A percentile compares a stretch with the other conserved stretches of the same genome.
Evolutionary conservation across 2,329 filamentous ascomycete species (phyloP).

Genomic region (Sporothrix luriei): DNA sequence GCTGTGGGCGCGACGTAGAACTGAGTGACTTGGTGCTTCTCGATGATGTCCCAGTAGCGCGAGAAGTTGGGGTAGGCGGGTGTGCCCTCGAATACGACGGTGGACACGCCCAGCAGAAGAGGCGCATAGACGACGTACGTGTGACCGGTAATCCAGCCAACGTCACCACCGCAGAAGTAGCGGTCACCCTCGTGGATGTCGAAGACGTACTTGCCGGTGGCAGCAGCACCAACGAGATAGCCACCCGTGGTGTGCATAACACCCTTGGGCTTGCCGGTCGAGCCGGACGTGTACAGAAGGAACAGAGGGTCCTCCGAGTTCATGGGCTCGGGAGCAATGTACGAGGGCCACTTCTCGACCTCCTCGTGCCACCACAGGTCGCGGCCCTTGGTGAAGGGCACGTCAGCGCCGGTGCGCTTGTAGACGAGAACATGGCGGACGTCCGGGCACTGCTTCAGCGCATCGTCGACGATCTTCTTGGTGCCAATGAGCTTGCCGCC

Average conservation of each 20-base stretch:
- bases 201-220: constrained; percentile 97
- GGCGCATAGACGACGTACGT: constrained; percentile 98
- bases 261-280: constrained; percentile 97
- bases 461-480: constrained; percentile 99
- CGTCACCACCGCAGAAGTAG: constrained; percentile 97
- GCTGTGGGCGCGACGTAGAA: constrained; percentile 98
- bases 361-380: constrained; percentile 99
- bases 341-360: constrained; percentile 92
- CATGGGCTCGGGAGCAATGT: constrained; percentile 86
- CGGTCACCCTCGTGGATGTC: constrained; percentile 92
- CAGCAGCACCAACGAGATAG: constrained; percentile 89
- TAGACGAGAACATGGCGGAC: constrained; percentile 85
- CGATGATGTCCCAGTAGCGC: constrained; percentile 97
- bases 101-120: constrained; percentile 86
- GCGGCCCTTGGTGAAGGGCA: constrained; percentile 85
- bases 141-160: constrained; percentile 98
- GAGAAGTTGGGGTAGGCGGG: constrained; percentile 98
- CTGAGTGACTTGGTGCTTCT: constrained; percentile 91
- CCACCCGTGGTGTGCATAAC: constrained; percentile 97
- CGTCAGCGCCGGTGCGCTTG: constrained; percentile 90
- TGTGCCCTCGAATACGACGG: constrained; percentile 96
- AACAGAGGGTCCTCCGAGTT: constrained; percentile 95
- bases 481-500: constrained; percentile 96
- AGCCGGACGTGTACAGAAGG: constrained; percentile 96
- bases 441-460: constrained; percentile 91